Evolutionary conservation across 2,329 filamentous ascomycete species (phyloP).

Genomic region (Fusarium anthophilum): DNA sequence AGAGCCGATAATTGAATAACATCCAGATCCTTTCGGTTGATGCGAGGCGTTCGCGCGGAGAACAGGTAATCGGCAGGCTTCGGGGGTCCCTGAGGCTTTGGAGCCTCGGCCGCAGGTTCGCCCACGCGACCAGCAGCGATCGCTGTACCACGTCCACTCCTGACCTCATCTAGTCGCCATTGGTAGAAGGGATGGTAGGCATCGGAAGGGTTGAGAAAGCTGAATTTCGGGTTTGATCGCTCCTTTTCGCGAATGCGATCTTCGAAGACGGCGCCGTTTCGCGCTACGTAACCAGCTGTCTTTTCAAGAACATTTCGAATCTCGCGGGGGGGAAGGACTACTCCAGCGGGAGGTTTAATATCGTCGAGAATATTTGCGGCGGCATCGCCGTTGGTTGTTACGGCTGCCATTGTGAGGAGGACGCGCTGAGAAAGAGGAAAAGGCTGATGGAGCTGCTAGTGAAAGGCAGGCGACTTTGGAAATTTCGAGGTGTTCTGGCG

Average conservation of each 20-base stretch:
- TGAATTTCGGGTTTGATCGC: constrained; percentile 86
- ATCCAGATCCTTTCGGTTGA: constrained; percentile 91
- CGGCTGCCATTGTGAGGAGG: constrained; percentile 43
- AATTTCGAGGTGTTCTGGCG: constrained; percentile 38
- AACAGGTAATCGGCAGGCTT: constrained; percentile 90
- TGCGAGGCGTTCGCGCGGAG: constrained; percentile 95
- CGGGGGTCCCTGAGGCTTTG: constrained; percentile 81
- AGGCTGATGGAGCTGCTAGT: constrained; percentile 16
- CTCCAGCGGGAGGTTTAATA: constrained; percentile 80
- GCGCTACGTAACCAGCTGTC: constrained; percentile 89
- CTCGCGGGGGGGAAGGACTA: constrained; percentile 89
- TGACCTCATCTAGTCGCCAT: constrained; percentile 90
- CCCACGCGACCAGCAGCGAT: constrained; percentile 79
- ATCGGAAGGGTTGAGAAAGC: constrained; percentile 82
- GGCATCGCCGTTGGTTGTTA: constrained; percentile 62
- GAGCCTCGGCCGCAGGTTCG: constrained; percentile 64
- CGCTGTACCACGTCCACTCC: constrained; percentile 81
- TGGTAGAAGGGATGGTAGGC: constrained; percentile 88
- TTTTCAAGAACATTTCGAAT: constrained; percentile 90
- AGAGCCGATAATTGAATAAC: constrained; percentile 81
- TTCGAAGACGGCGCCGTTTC: constrained; percentile 76
- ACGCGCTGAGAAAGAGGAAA: constrained; percentile 4
- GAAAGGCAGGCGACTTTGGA: constrained; percentile 23
- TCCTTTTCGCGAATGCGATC: constrained; percentile 88
- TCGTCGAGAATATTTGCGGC: constrained; percentile 64